Conservation (phyloP, 352 stramenopile species). For the Hyaloperonospora brassicae region DNA sequence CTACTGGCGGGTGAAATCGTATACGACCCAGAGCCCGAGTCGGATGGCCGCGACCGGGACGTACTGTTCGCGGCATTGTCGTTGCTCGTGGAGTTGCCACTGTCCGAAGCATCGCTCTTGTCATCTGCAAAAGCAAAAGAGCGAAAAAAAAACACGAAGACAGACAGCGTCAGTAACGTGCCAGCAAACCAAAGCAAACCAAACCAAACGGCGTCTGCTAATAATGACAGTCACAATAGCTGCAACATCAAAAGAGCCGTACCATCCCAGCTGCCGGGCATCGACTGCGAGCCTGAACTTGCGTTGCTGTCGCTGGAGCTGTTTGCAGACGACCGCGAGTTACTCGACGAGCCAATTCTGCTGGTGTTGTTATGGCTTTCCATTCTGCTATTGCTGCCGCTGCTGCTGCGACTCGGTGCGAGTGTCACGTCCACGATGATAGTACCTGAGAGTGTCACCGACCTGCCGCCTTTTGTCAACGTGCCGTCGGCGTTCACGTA, state of each 20-base stretch:
- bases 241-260: not conserved
- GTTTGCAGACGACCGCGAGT: too few species aligned
- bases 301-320: slow-evolving; percentile 10
- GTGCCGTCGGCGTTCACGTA: slow-evolving; percentile 69
- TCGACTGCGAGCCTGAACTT: slow-evolving; percentile 8
- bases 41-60: slow-evolving; percentile 13
- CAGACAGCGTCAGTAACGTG: too few species aligned
- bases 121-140: too few species aligned
- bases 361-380: slow-evolving; percentile 6
- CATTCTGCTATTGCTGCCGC: slow-evolving; percentile 3
- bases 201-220: too few species aligned
- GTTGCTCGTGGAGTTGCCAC: slow-evolving; percentile 10
- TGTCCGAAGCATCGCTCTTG: slow-evolving; percentile 5
- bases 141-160: too few species aligned
- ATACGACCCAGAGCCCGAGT: slow-evolving; percentile 14
- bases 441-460: slow-evolving; percentile 14
- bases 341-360: not conserved
- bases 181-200: slow-evolving; percentile 3
- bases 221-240: not conserved
- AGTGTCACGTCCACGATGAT: too few species aligned
- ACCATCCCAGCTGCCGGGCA: slow-evolving; percentile 11
- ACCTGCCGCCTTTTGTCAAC: slow-evolving; percentile 41
- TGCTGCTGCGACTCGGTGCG: slow-evolving; percentile 4
- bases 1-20: slow-evolving; percentile 19
- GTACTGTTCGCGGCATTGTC: slow-evolving; percentile 12